phyloP scores from a whole-genome alignment of 148 eudicot species.

The Bassia scoparia region DNA sequence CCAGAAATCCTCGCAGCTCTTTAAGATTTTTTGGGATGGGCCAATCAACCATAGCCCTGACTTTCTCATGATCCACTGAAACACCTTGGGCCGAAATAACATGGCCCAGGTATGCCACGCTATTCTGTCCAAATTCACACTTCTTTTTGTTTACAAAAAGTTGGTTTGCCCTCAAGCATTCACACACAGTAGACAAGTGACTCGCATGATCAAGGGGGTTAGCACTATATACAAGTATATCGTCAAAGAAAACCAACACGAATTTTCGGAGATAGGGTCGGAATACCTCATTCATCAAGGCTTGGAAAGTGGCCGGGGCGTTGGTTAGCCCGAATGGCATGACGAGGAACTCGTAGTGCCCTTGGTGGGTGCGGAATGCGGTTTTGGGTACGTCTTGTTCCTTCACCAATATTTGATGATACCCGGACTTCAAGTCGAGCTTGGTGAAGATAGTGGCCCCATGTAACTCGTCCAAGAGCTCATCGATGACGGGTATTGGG shows the following conservation, averaged over 20 bases:
- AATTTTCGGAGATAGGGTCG: background rate
- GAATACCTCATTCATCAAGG: background rate
- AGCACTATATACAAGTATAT: background rate
- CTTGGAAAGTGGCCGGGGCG: background rate
- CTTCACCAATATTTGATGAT: background rate
- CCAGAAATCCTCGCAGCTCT: background rate
- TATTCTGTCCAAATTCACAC: background rate
- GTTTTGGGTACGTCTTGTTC: background rate
- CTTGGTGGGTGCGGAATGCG: background rate
- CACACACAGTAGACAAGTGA: no score
- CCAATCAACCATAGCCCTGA: background rate
- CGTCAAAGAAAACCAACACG: background rate
- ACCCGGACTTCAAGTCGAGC: background rate
- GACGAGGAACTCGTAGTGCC: background rate
- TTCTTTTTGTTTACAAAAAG: background rate
- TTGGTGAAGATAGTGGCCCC: background rate
- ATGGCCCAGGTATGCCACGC: background rate
- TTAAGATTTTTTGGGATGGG: background rate
- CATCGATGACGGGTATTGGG: no score
- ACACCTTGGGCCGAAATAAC: background rate
- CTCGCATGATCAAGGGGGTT: background rate
- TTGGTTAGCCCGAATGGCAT: background rate
- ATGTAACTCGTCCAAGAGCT: background rate
- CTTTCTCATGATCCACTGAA: background rate
- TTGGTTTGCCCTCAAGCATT: background rate